Conservation (phyloP, 805 yeast genomes). For the Candida koratica region DNA sequence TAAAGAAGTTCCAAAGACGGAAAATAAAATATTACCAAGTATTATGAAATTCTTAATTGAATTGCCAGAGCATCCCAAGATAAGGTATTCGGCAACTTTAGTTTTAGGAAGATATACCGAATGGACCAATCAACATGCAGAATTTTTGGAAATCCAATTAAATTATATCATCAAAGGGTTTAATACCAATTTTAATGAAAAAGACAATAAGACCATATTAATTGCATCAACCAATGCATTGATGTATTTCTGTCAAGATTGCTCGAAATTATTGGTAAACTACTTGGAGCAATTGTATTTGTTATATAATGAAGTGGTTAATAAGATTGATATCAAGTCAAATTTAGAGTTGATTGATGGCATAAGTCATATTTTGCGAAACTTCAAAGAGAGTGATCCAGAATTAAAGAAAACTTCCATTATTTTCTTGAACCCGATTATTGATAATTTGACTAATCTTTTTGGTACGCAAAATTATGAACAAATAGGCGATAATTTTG, state of each 20-base stretch:
- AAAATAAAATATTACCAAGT: constrained; percentile 65
- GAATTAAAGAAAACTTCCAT: constrained; percentile 48
- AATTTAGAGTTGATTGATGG: constrained; percentile 84
- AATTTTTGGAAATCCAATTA: constrained; percentile 74
- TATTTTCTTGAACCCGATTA: constrained; percentile 65
- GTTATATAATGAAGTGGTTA: constrained; percentile 57
- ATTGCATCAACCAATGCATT: constrained; percentile 91
- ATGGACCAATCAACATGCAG: constrained; percentile 89
- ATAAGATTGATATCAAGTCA: constrained; percentile 60
- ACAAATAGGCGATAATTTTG: constrained; percentile 64
- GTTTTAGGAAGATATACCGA: constrained; percentile 94
- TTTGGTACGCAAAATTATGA: constrained; percentile 32
- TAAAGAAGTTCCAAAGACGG: constrained; percentile 69
- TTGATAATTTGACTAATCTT: constrained; percentile 41
- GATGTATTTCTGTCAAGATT: constrained; percentile 92
- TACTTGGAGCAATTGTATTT: constrained; percentile 72
- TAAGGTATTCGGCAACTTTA: constrained; percentile 88
- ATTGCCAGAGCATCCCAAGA: constrained; percentile 79
- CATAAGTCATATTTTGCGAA: constrained; percentile 72
- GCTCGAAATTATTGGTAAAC: constrained; percentile 59
- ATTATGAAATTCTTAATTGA: constrained; percentile 65
- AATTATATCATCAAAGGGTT: constrained; percentile 81
- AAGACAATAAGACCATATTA: constrained; percentile 45
- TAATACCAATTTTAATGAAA: constrained; percentile 18
- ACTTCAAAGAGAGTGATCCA: constrained; percentile 48